These are phyloP conservation scores for Echium plantagineum DNA, from an alignment of 257 asterid species.

Conservation along the genomic window DNA sequence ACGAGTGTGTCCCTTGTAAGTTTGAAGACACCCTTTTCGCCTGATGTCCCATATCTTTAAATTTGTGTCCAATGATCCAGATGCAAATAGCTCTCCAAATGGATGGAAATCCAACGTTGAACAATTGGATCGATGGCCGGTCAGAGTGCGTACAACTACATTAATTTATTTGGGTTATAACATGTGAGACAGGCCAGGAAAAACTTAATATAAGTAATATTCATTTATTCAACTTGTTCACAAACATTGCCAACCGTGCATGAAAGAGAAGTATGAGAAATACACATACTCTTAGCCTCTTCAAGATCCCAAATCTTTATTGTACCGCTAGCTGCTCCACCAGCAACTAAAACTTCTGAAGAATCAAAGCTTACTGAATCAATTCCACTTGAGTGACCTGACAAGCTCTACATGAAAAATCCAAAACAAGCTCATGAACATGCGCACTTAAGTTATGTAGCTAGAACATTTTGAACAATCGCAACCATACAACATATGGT, in stretches of 20 bases:
- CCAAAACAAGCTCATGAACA: conserved; percentile 11
- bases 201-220: conserved; percentile 10
- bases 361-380: conserved; percentile 98
- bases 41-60: conserved; percentile 98
- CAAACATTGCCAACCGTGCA: background rate
- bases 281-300: conserved; percentile 86
- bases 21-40: conserved; percentile 92
- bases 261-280: conserved; percentile 8
- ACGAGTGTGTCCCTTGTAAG: conserved; percentile 96
- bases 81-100: conserved; percentile 97
- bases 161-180: conserved; percentile 1
- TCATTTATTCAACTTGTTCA: conserved; percentile 4
- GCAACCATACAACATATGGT: background rate
- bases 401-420: conserved; percentile 64
- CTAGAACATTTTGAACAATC: background rate
- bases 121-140: conserved; percentile 97
- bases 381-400: conserved; percentile 97
- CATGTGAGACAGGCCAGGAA: conserved; percentile 1
- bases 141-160: conserved; percentile 87
- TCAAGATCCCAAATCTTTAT: conserved; percentile 98
- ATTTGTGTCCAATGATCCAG: conserved; percentile 96
- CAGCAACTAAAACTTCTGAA: conserved; percentile 90
- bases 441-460: background rate
- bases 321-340: conserved; percentile 99
- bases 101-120: conserved; percentile 97